Evolutionary conservation across 352 stramenopile genomes (phyloP), one percentile per base, ranked within the genome.

Genomic region (Phytophthora ohioensis): DNA sequence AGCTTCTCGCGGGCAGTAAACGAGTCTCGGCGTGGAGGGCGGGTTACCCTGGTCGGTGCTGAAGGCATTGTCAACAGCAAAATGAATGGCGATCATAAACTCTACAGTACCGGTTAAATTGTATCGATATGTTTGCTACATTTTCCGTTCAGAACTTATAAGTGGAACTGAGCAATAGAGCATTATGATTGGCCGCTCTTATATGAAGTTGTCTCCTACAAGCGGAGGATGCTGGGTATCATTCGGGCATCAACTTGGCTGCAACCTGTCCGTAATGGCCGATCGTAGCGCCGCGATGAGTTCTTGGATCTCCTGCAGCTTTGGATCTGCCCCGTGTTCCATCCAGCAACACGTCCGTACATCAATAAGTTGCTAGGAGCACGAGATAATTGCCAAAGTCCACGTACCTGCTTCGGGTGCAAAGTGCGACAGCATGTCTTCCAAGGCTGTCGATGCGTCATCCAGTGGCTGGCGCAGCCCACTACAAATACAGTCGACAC

Each of bases 261-360:
- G 52, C 42, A 69, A 73, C 58, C 4, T 59, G 47, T 34, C 15
- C 3, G 17, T 21, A 42, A 60, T 69, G 43, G 60, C 45, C 51
- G 66, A 88, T 74, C 31, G 78, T 73, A 57, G 53, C 63, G 21
- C 60, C 61, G 8, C 52, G 36, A 90, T 73, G 47, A 88, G 74
- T 6, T 71, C 56, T 21, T 79, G 65, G 41, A 90, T 84, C 31
- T 82, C 73, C 27, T 79, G 54, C 15, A 88, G 54, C 41, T 88
- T 75, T 27, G 71, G 45, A 13, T 67, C 69, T 78, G 35, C n/a
- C 51, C 30, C 53, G 38, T 11, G 7, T 43, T n/a, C 38, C 38
- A 43, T 43, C 7, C 38, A 43, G 7, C 11, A 4, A 43, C 3
- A 43, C 21, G 41, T 46, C 21, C 41, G 21, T 46, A 15, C 21